Evolutionary conservation across 495 filamentous ascomycete genomes (phyloP).

Genomic region (Sabuloglossum arenarium): DNA sequence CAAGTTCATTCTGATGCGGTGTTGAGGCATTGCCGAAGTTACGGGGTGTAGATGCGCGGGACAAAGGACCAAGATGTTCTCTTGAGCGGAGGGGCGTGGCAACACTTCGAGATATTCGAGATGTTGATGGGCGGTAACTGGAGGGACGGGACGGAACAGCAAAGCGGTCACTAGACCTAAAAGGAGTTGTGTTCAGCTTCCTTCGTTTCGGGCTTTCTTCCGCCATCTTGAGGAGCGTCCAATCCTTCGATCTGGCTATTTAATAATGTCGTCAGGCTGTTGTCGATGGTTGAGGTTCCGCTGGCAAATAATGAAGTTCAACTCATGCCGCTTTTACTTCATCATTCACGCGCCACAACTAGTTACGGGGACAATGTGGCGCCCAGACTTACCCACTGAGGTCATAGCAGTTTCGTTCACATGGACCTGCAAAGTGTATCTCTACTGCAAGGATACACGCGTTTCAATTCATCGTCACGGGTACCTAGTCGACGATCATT

Average conservation of each 20-base stretch:
- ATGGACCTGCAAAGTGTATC: no score
- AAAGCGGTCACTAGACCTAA: constrained; percentile 34
- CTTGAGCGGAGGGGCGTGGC: constrained; percentile 12
- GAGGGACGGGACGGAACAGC: constrained; percentile 19
- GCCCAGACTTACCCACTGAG: no score
- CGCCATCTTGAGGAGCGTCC: background rate
- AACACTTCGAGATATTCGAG: constrained; percentile 8
- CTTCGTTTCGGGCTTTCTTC: constrained; percentile 35
- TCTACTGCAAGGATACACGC: no score
- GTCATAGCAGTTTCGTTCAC: no score
- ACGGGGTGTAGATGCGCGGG: constrained; percentile 8
- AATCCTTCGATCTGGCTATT: background rate
- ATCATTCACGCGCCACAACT: no score
- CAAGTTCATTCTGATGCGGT: constrained; percentile 13
- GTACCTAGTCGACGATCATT: no score
- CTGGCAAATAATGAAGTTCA: no score
- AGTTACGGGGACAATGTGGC: no score
- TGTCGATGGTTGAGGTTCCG: background rate
- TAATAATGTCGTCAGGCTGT: background rate
- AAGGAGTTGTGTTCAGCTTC: constrained; percentile 35
- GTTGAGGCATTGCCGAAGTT: constrained; percentile 5
- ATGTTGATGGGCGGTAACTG: constrained; percentile 23
- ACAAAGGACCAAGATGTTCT: background rate
- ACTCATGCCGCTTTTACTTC: no score
- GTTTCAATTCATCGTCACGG: no score